A percentile compares a stretch with the other conserved stretches of the same genome.
These are phyloP conservation scores for Dioszegia hungarica DNA, from an alignment of 768 basidiomycete species.

Conservation along the genomic window DNA sequence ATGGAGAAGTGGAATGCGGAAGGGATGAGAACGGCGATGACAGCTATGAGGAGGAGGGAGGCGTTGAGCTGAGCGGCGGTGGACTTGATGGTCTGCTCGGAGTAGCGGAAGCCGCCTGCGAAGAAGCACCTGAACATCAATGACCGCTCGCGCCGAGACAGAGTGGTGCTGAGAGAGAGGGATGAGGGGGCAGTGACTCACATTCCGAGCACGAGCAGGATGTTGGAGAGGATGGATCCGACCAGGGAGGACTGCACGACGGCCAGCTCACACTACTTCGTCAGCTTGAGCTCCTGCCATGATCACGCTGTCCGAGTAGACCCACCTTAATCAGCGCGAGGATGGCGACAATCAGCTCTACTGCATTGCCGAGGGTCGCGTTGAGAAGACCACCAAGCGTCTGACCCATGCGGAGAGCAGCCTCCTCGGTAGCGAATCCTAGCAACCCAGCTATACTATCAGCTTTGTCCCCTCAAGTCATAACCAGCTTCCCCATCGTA, in stretches of 20 bases:
- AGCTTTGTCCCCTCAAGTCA: too few relatives aligned
- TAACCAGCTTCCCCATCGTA: too few relatives aligned
- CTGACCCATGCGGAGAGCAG: conserved; percentile 53
- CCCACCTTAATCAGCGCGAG: conserved; percentile 41
- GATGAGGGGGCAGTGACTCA: background rate
- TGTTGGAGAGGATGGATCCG: conserved; percentile 55
- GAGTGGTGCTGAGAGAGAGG: background rate
- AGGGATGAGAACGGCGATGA: conserved; percentile 50
- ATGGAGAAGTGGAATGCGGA: conserved; percentile 42
- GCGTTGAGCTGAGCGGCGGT: conserved; percentile 54
- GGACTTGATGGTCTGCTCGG: conserved; percentile 56
- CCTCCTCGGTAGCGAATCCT: conserved; percentile 58
- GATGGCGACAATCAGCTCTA: conserved; percentile 56
- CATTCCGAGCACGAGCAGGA: conserved; percentile 50
- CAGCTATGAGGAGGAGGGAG: conserved; percentile 48
- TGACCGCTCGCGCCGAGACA: background rate
- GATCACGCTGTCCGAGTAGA: background rate
- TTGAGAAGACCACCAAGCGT: conserved; percentile 58
- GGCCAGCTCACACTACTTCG: conserved; percentile 54
- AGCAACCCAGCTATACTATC: conserved; percentile 51
- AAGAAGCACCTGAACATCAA: conserved; percentile 35
- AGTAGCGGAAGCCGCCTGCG: conserved; percentile 54
- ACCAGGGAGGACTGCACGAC: conserved; percentile 57
- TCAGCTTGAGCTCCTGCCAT: background rate
- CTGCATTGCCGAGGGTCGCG: conserved; percentile 57